A percentile compares a stretch with the other conserved stretches of the same genome.
These are phyloP conservation scores for Penicillium robsamsonii DNA, from an alignment of 495 filamentous ascomycete species.

Conservation along the genomic window DNA sequence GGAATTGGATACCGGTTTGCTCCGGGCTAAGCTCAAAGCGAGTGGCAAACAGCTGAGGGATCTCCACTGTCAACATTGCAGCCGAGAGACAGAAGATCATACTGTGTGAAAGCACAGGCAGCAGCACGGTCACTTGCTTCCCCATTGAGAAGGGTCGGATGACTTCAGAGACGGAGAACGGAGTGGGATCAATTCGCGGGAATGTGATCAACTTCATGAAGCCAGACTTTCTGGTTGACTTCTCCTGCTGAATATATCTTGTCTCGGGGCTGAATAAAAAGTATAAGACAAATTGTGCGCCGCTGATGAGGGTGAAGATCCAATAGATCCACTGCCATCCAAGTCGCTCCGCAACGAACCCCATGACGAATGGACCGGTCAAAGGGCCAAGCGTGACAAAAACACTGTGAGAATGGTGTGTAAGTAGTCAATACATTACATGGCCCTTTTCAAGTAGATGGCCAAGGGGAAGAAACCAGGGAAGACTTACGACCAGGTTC, in stretches of 20 bases:
- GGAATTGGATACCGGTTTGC: neutral
- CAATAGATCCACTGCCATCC: constrained; percentile 1
- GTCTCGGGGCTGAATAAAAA: constrained; percentile 1
- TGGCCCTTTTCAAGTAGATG: neutral
- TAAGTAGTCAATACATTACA: neutral
- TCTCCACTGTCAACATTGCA: neutral
- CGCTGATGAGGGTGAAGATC: neutral
- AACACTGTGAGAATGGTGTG: neutral
- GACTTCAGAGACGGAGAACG: neutral
- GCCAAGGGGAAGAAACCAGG: neutral
- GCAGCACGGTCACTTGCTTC: neutral
- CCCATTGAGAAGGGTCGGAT: neutral
- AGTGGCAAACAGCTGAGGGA: neutral
- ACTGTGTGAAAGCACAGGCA: neutral
- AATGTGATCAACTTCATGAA: neutral
- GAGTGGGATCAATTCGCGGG: neutral
- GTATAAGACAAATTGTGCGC: neutral
- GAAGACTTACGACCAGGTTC: neutral
- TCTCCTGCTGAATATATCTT: neutral
- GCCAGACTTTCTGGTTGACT: neutral
- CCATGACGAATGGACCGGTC: neutral
- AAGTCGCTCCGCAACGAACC: neutral
- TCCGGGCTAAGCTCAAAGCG: neutral
- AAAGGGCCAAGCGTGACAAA: constrained; percentile 1
- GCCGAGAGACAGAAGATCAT: neutral